Base-by-base conservation (phyloP, 805 yeast species). In the Candida adriatica region DNA sequence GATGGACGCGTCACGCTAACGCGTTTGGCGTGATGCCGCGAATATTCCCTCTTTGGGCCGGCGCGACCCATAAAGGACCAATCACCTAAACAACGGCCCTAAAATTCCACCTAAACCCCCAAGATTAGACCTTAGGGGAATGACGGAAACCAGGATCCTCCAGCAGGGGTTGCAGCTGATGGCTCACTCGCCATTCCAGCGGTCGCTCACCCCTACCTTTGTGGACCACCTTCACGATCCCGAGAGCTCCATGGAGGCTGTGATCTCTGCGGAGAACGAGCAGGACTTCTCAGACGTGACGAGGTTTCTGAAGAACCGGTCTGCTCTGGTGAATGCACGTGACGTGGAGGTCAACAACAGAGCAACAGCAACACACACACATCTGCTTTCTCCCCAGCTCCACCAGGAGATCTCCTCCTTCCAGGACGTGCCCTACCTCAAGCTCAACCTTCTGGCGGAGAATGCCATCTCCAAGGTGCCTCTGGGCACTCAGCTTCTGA, bases 161-260 rank as follows among this genome's bases (percentile, higher is more conserved):
- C 26, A 30, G 5, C 38, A 32, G 11, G 42, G 46, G 3, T 26
- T 46, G 5, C 40, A 36, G 15, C 39, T 40, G 14, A 29, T 40
- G 41, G 37, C 27, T 3, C 29, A 31, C 21, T 38, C 52, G 0
- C 54, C 54, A 1, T 49, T 47, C 35, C 44, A 42, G 21, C 24
- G 31, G 18, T 29, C 45, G 5, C 41, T 47, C 13, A 32, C 46
- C 1, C 26, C 28, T 6, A 34, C 34, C 10, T 33, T 38, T 26
- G 28, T 30, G 13, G 25, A 33, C 1, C 26, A 27, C 3, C 16
- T 30, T 6, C 24, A 26, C 7, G 20, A 30, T 5, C n/a, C n/a
- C n/a, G 26, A 38, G 18, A 37, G 29, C 16, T 30, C 33, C 4
- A 18, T 22, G 5, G 18, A 26, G 5, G 45, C 48, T 2, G n/a